A percentile compares a stretch with the other conserved stretches of the same genome.
phyloP scores from a whole-genome alignment of 2,329 filamentous ascomycete genomes.

The Calonectria pteridis region DNA sequence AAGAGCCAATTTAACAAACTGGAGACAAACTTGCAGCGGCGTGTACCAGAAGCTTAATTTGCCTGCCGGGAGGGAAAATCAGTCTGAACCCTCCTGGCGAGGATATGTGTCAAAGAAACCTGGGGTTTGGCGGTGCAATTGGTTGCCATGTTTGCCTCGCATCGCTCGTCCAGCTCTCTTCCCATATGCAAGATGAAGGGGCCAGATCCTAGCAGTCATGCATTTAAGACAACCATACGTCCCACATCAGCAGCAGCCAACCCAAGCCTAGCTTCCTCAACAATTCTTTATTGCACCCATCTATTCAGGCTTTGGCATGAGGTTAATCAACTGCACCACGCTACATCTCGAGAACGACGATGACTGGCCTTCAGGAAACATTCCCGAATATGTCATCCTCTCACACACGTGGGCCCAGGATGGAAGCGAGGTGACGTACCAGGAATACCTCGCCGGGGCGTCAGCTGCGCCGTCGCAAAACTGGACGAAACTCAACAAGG shows the following conservation, averaged over 20 bases:
- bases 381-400: background rate
- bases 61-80: background rate
- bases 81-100: too few species aligned
- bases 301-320: background rate
- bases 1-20: background rate
- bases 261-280: background rate
- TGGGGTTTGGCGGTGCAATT: background rate
- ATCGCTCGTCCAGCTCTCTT: too few species aligned
- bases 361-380: background rate
- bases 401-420: background rate
- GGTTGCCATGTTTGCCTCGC: background rate
- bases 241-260: background rate
- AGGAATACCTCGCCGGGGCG: background rate
- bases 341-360: background rate
- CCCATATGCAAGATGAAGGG: background rate
- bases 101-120: background rate
- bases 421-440: background rate
- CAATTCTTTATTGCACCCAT: too few species aligned
- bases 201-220: background rate
- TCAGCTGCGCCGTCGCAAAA: background rate
- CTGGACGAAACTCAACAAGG: background rate
- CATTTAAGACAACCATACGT: background rate
- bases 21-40: background rate
- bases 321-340: background rate
- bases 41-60: too few species aligned